phyloP scores from a whole-genome alignment of 2,329 filamentous ascomycete genomes.

The Aspergillus sp. region DNA sequence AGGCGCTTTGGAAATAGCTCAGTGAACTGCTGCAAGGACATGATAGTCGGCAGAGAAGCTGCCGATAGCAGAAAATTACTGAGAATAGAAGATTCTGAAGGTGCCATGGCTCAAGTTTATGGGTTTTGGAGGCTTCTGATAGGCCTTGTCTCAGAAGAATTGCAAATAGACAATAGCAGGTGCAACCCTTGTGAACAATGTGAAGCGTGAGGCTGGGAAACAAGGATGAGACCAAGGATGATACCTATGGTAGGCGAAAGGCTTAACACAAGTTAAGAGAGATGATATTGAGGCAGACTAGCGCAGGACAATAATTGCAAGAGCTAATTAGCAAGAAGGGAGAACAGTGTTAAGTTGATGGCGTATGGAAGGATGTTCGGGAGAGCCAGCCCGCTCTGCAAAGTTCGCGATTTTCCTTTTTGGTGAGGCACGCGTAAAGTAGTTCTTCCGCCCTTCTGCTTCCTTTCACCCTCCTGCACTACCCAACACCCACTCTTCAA shows the following conservation, averaged over 20 bases:
- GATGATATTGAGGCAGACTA: neutral
- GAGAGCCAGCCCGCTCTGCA: neutral
- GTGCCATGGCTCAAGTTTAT: constrained; percentile 57
- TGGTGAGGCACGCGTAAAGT: constrained; percentile 14
- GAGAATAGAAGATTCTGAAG: constrained; percentile 73
- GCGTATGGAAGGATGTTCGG: neutral
- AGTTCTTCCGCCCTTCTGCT: constrained; percentile 13
- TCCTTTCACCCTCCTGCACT: constrained; percentile 8
- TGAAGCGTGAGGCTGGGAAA: neutral
- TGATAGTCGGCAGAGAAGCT: constrained; percentile 69
- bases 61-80: constrained; percentile 76
- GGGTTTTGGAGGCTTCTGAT: neutral
- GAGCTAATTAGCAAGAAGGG: neutral
- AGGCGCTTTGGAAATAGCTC: constrained; percentile 70
- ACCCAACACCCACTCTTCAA: neutral
- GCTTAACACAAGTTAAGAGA: neutral
- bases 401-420: constrained; percentile 16
- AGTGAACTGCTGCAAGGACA: constrained; percentile 73
- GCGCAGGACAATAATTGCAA: neutral
- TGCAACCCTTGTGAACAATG: neutral
- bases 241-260: neutral
- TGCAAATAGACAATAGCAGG: neutral
- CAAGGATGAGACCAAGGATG: neutral
- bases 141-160: neutral
- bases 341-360: neutral